A percentile compares a stretch with the other conserved stretches of the same genome.
These are phyloP conservation scores for Myxozyma sirexii DNA, from an alignment of 805 yeast species.

Conservation along the genomic window DNA sequence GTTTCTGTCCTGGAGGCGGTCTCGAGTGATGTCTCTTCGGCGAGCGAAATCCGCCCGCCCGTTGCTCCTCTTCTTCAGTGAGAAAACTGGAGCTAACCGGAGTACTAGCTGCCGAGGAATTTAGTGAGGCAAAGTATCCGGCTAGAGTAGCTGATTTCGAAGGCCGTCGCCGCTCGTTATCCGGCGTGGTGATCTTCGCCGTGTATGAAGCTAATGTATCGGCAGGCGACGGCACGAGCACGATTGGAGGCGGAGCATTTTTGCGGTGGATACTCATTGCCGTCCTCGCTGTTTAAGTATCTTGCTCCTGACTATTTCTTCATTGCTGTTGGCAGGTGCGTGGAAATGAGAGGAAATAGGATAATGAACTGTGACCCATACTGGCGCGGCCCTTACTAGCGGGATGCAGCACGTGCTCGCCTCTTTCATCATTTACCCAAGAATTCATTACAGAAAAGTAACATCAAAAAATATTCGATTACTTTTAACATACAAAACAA, in stretches of 20 bases:
- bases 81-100: not conserved
- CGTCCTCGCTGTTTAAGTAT: no score
- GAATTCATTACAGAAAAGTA: not conserved
- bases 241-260: slow-evolving; percentile 22
- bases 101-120: not conserved
- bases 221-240: not conserved
- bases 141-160: slow-evolving; percentile 1
- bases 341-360: no score
- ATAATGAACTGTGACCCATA: no score
- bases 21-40: slow-evolving; percentile 32
- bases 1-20: slow-evolving; percentile 21
- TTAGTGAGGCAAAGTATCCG: slow-evolving; percentile 1
- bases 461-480: not conserved
- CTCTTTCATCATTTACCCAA: not conserved
- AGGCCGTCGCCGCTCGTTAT: not conserved
- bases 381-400: no score
- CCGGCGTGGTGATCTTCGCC: not conserved
- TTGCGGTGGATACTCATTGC: slow-evolving; percentile 13
- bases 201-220: not conserved
- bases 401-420: no score
- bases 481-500: not conserved
- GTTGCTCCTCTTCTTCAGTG: not conserved
- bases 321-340: no score
- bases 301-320: no score
- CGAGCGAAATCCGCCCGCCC: slow-evolving; percentile 15